Evolutionary conservation across 2,329 filamentous ascomycete species (phyloP).

Genomic region (Hymenoscyphus fructigenus): DNA sequence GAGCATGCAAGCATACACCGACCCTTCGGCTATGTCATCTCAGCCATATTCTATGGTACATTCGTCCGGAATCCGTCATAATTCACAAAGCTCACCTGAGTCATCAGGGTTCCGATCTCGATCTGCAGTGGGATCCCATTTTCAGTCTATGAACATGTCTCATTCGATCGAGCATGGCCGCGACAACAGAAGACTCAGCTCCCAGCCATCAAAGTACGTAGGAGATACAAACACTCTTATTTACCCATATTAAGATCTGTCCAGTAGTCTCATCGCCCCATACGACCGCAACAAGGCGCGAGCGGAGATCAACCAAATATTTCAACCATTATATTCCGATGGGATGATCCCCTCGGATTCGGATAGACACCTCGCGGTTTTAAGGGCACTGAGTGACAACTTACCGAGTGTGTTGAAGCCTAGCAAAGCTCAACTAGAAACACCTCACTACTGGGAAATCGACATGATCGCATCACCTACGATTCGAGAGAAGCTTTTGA

Average conservation of each 20-base stretch:
- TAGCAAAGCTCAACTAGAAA: constrained; percentile 41
- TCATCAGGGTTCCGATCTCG: constrained; percentile 38
- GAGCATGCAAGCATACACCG: constrained; percentile 35
- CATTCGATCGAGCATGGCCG: constrained; percentile 24
- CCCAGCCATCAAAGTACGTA: constrained; percentile 27
- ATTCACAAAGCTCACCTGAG: constrained; percentile 40
- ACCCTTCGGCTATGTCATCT: constrained; percentile 32
- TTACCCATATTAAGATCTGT: constrained; percentile 21
- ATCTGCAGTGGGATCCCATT: constrained; percentile 36
- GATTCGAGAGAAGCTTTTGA: constrained; percentile 41
- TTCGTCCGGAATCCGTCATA: constrained; percentile 37
- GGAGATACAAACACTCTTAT: constrained; percentile 1
- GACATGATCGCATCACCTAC: constrained; percentile 43
- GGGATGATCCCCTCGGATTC: constrained; percentile 36
- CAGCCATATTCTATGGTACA: constrained; percentile 39
- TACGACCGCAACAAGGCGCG: constrained; percentile 40
- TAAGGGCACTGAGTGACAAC: constrained; percentile 34
- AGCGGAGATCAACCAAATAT: constrained; percentile 37
- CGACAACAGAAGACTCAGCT: constrained; percentile 22
- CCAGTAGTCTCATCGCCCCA: constrained; percentile 34
- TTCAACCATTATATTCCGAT: constrained; percentile 39
- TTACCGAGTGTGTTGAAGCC: constrained; percentile 40
- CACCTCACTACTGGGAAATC: constrained; percentile 43
- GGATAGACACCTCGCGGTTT: constrained; percentile 36
- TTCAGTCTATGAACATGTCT: constrained; percentile 37